These are phyloP conservation scores for Suhomyces sp. DNA, from an alignment of 805 yeast genomes.

Conservation along the genomic window DNA sequence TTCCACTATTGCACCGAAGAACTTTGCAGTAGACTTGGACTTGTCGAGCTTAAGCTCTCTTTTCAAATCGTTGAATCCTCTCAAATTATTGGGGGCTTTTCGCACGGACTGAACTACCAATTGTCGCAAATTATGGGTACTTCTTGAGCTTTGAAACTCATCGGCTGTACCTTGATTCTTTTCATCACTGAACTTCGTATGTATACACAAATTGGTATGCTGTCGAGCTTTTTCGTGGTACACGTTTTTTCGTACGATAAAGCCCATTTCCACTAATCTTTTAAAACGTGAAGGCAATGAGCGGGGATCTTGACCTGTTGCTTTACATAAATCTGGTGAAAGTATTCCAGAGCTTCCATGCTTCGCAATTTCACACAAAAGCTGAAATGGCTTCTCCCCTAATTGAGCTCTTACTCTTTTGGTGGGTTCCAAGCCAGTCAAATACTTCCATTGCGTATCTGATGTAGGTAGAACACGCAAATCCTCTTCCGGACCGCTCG, in stretches of 20 bases:
- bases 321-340: conserved; percentile 52
- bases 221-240: conserved; percentile 41
- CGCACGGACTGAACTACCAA: conserved; percentile 49
- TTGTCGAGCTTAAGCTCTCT: conserved; percentile 53
- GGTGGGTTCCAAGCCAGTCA: conserved; percentile 49
- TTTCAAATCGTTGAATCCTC: conserved; percentile 60
- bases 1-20: conserved; percentile 48
- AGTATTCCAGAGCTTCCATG: conserved; percentile 55
- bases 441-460: conserved; percentile 53
- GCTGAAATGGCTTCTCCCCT: conserved; percentile 53
- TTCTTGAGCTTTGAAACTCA: conserved; percentile 23
- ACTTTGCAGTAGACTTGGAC: conserved; percentile 36
- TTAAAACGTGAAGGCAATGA: conserved; percentile 64
- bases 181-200: conserved; percentile 42
- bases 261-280: conserved; percentile 47
- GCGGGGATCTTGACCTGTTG: conserved; percentile 67
- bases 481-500: conserved; percentile 14
- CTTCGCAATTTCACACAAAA: conserved; percentile 59
- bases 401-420: conserved; percentile 48
- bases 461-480: conserved; percentile 41
- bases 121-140: conserved; percentile 25
- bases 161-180: conserved; percentile 20
- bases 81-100: conserved; percentile 55
- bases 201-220: conserved; percentile 52
- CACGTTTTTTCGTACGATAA: conserved; percentile 40